Evolutionary conservation across 371 early-diverging fungal species (phyloP), one percentile per base, ranked within the genome.

Genomic region (Apophysomyces variabilis): DNA sequence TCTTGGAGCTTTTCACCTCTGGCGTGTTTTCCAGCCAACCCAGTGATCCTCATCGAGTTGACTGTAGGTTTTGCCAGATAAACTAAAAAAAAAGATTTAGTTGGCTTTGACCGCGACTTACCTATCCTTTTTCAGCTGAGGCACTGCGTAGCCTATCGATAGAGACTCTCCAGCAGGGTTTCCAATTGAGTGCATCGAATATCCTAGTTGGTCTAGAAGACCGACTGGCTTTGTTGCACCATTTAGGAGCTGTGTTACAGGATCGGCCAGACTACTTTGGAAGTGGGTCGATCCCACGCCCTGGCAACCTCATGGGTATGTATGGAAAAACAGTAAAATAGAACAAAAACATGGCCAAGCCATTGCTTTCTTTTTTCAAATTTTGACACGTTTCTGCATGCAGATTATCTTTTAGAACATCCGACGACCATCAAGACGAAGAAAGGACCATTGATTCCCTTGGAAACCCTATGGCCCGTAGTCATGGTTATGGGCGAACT

Each of bases 221-320:
- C 61, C 89, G 97, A 60, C 80, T 84, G 58, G 75, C 80, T 57
- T 74, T 94, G 21, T 84, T 97, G 58, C 78, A 85, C 43, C 86
- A 90, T 18, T 79, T 96, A 14, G 96, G 96, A 9, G 38, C 57
- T 8, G 69, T 71, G 37, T 62, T 75, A 61, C 68, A 38, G 57
- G 67, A 18, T 80, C 87, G 44, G 62, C 67, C 76, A 58, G 73
- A 71, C 13, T 80, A 88, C 44, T 85, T 90, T 57, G 85, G 80
- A 8, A 78, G 75, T 39, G 65, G 44, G 11, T 57, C 72, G 60
- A 78, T 80, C 47, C 76, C 88, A 56, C 81, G 96, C 46, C 96
- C 96, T 8, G 96, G 96, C 54, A 90, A 91, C 76, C 84, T 96
- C 78, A 78, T 94, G 70, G 91, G 90, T 87, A 83, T 73, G 72